phyloP scores from a whole-genome alignment of 768 basidiomycete genomes.

The Lepiota brunneoincarnata region DNA sequence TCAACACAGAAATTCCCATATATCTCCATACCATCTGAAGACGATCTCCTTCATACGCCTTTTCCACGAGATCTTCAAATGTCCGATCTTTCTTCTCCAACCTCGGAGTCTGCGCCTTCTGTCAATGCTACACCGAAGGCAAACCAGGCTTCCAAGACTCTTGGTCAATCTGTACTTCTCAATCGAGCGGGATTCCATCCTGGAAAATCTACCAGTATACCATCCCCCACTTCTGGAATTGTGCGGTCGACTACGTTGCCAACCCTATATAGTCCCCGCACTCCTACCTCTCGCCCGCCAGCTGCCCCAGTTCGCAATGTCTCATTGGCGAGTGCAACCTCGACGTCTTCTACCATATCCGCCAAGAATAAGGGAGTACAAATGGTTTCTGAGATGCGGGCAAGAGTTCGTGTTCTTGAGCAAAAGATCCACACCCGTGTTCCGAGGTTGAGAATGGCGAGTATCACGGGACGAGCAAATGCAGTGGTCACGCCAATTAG shows the following conservation, averaged over 20 bases:
- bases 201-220: slow-evolving; percentile 39
- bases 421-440: slow-evolving; percentile 88
- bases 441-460: slow-evolving; percentile 79
- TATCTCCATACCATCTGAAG: slow-evolving; percentile 38
- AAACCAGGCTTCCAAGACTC: slow-evolving; percentile 28
- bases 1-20: slow-evolving; percentile 28
- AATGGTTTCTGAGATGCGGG: slow-evolving; percentile 92
- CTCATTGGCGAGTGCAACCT: slow-evolving; percentile 24
- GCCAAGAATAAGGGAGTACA: slow-evolving; percentile 82
- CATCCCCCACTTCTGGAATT: slow-evolving; percentile 44
- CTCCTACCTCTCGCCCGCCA: slow-evolving; percentile 38
- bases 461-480: slow-evolving; percentile 52
- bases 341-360: slow-evolving; percentile 42
- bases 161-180: slow-evolving; percentile 46
- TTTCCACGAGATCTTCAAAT: slow-evolving; percentile 61
- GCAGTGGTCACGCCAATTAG: slow-evolving; percentile 20
- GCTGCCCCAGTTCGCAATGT: slow-evolving; percentile 33
- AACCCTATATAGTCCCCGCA: slow-evolving; percentile 44
- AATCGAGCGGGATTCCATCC: slow-evolving; percentile 51
- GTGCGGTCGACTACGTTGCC: slow-evolving; percentile 59
- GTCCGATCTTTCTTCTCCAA: slow-evolving; percentile 51
- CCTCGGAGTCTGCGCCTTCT: slow-evolving; percentile 35
- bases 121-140: slow-evolving; percentile 37
- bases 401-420: slow-evolving; percentile 76
- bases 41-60: slow-evolving; percentile 56